Percentiles rank a stretch among this genome's conserved stretches.
phyloP scores from a whole-genome alignment of 441 rosid species.

The Populus hybrid region DNA sequence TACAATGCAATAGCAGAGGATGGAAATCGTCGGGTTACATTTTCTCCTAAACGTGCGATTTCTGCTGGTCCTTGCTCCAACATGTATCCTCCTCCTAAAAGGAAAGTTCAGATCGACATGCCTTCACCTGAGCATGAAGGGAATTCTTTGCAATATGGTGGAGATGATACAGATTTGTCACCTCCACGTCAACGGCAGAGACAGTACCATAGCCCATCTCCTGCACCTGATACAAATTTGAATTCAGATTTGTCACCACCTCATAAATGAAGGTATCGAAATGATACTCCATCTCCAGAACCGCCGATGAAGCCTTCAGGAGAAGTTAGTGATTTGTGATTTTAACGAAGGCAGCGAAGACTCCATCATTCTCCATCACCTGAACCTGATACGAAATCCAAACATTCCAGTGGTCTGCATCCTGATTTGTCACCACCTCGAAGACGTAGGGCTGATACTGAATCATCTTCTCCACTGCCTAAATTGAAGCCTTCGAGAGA shows the following conservation, averaged over 20 bases:
- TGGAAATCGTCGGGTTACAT: conserved; percentile 90
- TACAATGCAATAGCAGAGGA: conserved; percentile 75
- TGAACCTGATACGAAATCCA: conserved; percentile 12
- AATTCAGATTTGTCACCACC: conserved; percentile 49
- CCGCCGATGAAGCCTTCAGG: conserved; percentile 14
- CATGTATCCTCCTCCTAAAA: conserved; percentile 57
- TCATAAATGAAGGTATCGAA: conserved; percentile 27
- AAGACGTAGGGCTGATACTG: conserved; percentile 38
- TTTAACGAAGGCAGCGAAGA: conserved; percentile 26
- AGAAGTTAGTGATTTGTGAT: conserved; percentile 34
- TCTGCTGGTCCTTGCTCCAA: conserved; percentile 29
- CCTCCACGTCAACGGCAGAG: conserved; percentile 30
- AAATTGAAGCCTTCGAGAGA: conserved; percentile 13
- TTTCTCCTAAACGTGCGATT: conserved; percentile 31
- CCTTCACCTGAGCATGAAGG: conserved; percentile 53
- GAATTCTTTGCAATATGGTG: conserved; percentile 19
- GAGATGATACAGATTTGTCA: conserved; percentile 42
- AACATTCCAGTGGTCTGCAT: neutral
- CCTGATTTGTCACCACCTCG: conserved; percentile 45
- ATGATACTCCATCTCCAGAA: conserved; percentile 31
- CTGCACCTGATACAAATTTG: conserved; percentile 16
- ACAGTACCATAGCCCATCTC: conserved; percentile 14
- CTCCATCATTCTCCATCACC: conserved; percentile 32
- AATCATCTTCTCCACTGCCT: conserved; percentile 33
- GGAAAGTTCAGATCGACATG: conserved; percentile 49